These are phyloP conservation scores for Nothopassalora personata DNA, from an alignment of 2,329 filamentous ascomycete species.

Conservation along the genomic window DNA sequence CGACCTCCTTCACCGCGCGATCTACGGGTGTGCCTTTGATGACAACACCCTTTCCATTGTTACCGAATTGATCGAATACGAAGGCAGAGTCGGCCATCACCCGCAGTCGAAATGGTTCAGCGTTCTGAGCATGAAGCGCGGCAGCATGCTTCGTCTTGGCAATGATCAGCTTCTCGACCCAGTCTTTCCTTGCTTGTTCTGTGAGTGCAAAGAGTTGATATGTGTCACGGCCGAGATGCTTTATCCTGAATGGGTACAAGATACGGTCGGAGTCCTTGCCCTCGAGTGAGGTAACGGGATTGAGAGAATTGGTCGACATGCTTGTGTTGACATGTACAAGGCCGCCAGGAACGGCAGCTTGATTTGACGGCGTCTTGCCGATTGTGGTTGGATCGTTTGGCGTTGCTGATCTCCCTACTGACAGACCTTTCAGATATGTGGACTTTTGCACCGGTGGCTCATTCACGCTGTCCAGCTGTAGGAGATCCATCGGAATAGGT, in stretches of 20 bases:
- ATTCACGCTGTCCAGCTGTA: slow-evolving; percentile 86
- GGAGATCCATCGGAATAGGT: slow-evolving; percentile 92
- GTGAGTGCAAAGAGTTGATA: slow-evolving; percentile 85
- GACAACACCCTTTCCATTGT: slow-evolving; percentile 58
- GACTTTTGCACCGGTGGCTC: slow-evolving; percentile 85
- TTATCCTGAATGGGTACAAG: slow-evolving; percentile 89
- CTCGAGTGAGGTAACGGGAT: slow-evolving; percentile 47
- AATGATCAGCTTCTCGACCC: slow-evolving; percentile 90
- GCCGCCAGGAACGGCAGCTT: slow-evolving; percentile 41
- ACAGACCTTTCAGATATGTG: slow-evolving; percentile 60
- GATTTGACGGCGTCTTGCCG: slow-evolving; percentile 38
- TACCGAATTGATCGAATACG: slow-evolving; percentile 63
- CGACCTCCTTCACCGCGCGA: slow-evolving; percentile 81
- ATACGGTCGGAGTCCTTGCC: slow-evolving; percentile 70
- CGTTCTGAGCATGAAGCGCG: slow-evolving; percentile 83
- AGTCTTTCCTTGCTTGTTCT: slow-evolving; percentile 70
- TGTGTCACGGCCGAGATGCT: slow-evolving; percentile 88
- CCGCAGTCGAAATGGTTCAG: slow-evolving; percentile 86
- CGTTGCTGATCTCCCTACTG: slow-evolving; percentile 37
- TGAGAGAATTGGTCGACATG: slow-evolving; percentile 50
- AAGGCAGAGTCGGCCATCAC: slow-evolving; percentile 93
- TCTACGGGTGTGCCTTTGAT: slow-evolving; percentile 90
- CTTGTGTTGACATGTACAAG: slow-evolving; percentile 65
- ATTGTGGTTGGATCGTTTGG: slow-evolving; percentile 43
- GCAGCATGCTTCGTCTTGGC: slow-evolving; percentile 92